Percentiles rank a stretch among this genome's conserved stretches.
These are phyloP conservation scores for Barbarea vulgaris DNA, from an alignment of 345 rosid species.

Conservation along the genomic window DNA sequence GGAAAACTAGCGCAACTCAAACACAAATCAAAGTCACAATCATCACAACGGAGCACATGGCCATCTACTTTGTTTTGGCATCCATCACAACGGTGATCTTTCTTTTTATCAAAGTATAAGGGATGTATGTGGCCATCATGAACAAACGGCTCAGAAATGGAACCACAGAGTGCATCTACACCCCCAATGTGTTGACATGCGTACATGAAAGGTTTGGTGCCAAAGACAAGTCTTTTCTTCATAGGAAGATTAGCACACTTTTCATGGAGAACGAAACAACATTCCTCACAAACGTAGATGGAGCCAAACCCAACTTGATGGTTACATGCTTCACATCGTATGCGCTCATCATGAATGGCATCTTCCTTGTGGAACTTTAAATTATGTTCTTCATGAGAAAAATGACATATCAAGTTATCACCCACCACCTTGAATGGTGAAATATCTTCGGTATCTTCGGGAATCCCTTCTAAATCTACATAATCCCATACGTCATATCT, in stretches of 20 bases:
- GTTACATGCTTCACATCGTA: not conserved
- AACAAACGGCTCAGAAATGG: not conserved
- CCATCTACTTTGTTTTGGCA: fast-evolving
- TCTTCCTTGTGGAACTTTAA: not conserved
- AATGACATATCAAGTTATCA: not conserved
- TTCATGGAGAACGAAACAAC: not conserved
- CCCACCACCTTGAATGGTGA: conserved; percentile 4
- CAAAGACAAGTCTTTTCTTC: not conserved
- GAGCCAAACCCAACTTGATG: not conserved
- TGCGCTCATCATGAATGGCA: not conserved
- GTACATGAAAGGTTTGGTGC: not conserved
- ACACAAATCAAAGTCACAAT: conserved; percentile 7
- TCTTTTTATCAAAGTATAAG: too few species aligned
- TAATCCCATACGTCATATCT: not conserved
- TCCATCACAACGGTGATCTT: too few species aligned
- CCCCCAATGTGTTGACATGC: too few species aligned
- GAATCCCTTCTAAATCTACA: not conserved
- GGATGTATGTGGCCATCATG: conserved; percentile 12
- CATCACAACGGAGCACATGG: not conserved
- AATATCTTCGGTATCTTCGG: not conserved
- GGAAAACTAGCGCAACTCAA: not conserved
- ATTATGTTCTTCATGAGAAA: not conserved
- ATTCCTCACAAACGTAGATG: not conserved
- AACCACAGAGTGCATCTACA: conserved; percentile 12
- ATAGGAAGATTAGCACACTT: conserved; percentile 12